Evolutionary conservation across 2,329 filamentous ascomycete species (phyloP).

Genomic region (Botryosphaeria agaves): DNA sequence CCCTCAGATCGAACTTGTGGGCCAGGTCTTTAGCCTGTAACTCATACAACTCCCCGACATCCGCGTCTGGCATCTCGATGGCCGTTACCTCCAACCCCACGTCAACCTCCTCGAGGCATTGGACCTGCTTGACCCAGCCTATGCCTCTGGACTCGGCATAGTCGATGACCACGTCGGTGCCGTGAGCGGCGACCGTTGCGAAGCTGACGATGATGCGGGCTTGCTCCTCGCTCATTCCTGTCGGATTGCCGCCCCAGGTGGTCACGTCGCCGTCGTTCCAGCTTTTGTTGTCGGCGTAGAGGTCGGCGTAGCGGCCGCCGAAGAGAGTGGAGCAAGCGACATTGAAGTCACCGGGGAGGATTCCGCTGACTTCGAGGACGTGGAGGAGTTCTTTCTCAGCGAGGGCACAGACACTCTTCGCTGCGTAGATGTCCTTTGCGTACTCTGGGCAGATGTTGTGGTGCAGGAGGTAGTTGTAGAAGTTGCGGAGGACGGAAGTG

Average conservation of each 20-base stretch:
- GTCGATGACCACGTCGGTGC: constrained; percentile 16
- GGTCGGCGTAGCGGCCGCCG: constrained; percentile 31
- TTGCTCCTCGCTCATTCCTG: constrained; percentile 25
- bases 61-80: constrained; percentile 28
- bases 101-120: constrained; percentile 4
- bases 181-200: constrained; percentile 31
- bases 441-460: constrained; percentile 82
- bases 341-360: constrained; percentile 67
- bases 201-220: constrained; percentile 33
- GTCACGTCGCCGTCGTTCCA: constrained; percentile 8
- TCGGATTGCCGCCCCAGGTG: constrained; percentile 2
- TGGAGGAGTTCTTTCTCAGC: constrained; percentile 51
- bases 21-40: constrained; percentile 15
- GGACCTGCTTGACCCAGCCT: too few species aligned
- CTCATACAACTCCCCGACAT: constrained; percentile 30
- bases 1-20: constrained; percentile 25
- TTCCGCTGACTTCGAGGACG: constrained; percentile 30
- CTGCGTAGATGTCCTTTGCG: constrained; percentile 44
- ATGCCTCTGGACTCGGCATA: too few species aligned
- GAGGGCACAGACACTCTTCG: constrained; percentile 46
- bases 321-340: constrained; percentile 54
- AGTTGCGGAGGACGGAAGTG: constrained; percentile 66
- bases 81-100: constrained; percentile 43
- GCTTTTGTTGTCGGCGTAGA: constrained; percentile 25
- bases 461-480: constrained; percentile 70